Base-by-base conservation (phyloP, 176 grass and related monocot genomes). In the Elaeis guineensis region DNA sequence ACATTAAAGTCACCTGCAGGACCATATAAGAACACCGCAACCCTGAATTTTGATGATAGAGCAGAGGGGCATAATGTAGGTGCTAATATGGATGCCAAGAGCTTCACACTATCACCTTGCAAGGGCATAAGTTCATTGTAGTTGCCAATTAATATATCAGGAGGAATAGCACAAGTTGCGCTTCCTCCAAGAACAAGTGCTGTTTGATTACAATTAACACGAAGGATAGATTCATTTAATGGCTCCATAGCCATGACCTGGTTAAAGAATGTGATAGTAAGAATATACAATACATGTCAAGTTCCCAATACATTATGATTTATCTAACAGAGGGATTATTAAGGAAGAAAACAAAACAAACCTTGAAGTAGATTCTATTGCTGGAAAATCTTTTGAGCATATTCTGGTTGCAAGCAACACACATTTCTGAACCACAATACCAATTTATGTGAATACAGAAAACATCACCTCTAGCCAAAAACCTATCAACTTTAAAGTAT, bases 111-210 rank as follows among this genome's bases (percentile, higher is more conserved):
- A 74, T 97, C 78, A 20, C 61, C 21, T 19, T 97, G 81, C 75
- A 97, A 83, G 71, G 87, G 84, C 59, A 80, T 71, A 54, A 72
- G 78, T 70, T 76, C 60, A 57, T 76, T 65, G 72, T 60, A 64
- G 78, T 22, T 29, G 69, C 61, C 30, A 72, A 97, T 61, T 50
- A 97, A 83, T 23, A 61, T 76, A 64, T 77, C 85, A 59, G 87
- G 84, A 62, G 79, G 93, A 23, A 97, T 70, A 62, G 84, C 65
- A 58, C 84, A 65, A 72, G 81, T 75, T 73, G 73, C 72, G 78
- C 73, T 69, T 74, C 93, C 93, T 19, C 87, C 93, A 25, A 92
- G 87, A 60, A 98, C 87, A 80, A 98, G 84, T 56, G 84, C 70
- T 53, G 93, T 92, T 81, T 89, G 66, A 76, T 80, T 83, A 74